These are phyloP conservation scores for Penicillium robsamsonii DNA, from an alignment of 495 filamentous ascomycete species.

Conservation along the genomic window DNA sequence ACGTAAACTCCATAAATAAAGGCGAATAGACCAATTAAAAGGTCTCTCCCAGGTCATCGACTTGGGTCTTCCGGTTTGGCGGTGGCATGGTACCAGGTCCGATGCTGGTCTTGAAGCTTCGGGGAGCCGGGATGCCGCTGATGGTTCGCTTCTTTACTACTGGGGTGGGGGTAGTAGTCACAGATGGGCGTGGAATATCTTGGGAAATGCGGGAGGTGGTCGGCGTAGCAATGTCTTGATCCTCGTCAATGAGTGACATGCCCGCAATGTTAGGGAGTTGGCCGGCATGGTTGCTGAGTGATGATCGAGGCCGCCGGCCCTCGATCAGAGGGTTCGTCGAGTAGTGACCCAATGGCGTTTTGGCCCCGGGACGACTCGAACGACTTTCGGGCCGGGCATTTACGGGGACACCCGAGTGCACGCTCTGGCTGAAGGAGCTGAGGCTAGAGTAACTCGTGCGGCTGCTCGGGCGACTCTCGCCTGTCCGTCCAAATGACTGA, in stretches of 20 bases:
- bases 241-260: conserved; percentile 48
- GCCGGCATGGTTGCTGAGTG: conserved; percentile 43
- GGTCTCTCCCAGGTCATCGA: conserved; percentile 66
- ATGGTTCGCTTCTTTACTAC: conserved; percentile 51
- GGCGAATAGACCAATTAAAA: conserved; percentile 38
- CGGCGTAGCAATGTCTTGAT: conserved; percentile 36
- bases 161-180: conserved; percentile 30
- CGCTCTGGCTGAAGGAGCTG: conserved; percentile 45
- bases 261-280: conserved; percentile 33
- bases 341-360: conserved; percentile 60
- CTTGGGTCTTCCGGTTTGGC: conserved; percentile 47
- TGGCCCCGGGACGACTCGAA: conserved; percentile 61
- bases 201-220: conserved; percentile 33
- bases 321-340: conserved; percentile 46
- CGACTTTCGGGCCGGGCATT: conserved; percentile 61
- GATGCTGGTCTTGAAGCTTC: conserved; percentile 50
- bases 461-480: conserved; percentile 49
- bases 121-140: conserved; percentile 54
- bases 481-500: conserved; percentile 51
- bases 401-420: conserved; percentile 32
- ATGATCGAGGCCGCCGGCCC: conserved; percentile 47
- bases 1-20: not conserved
- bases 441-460: conserved; percentile 45
- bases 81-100: conserved; percentile 54
- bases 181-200: conserved; percentile 36